phyloP scores from a whole-genome alignment of 1,284 basidiomycete genomes.

The Cryptococcus hybrid region DNA sequence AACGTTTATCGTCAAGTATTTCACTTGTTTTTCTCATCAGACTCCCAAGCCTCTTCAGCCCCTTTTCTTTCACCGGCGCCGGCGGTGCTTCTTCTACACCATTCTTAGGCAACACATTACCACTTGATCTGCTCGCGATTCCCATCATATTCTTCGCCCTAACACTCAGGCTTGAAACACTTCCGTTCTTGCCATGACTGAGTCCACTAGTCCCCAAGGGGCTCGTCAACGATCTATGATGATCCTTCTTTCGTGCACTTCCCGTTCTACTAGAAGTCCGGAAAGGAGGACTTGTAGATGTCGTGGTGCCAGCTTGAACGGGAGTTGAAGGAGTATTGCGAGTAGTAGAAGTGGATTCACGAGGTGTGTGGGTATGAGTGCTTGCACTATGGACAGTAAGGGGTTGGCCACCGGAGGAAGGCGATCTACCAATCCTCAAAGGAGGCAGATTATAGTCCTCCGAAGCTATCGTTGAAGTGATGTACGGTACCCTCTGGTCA shows the following conservation, averaged over 20 bases:
- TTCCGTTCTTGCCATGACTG: neutral
- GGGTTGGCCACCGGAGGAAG: neutral
- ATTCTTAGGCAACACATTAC: neutral
- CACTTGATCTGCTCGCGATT: slow-evolving; percentile 1
- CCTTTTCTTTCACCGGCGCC: slow-evolving; percentile 11
- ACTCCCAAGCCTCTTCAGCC: slow-evolving; percentile 36
- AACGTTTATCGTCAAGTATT: neutral
- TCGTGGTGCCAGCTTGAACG: neutral
- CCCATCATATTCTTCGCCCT: slow-evolving; percentile 12
- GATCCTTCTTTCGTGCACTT: neutral
- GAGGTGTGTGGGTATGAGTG: neutral
- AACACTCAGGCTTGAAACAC: neutral
- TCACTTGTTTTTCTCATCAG: slow-evolving; percentile 24
- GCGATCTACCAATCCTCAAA: neutral
- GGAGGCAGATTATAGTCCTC: neutral
- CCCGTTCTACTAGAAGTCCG: neutral
- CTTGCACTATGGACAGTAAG: neutral
- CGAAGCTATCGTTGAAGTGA: no score
- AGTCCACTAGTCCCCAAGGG: neutral
- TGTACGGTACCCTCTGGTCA: no score
- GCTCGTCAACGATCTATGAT: neutral
- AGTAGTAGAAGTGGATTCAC: slow-evolving; percentile 1
- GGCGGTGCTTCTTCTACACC: neutral
- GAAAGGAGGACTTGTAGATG: neutral
- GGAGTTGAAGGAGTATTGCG: neutral